phyloP scores from a whole-genome alignment of 75 land plant genomes.

The Chamaecyparis obtusa region DNA sequence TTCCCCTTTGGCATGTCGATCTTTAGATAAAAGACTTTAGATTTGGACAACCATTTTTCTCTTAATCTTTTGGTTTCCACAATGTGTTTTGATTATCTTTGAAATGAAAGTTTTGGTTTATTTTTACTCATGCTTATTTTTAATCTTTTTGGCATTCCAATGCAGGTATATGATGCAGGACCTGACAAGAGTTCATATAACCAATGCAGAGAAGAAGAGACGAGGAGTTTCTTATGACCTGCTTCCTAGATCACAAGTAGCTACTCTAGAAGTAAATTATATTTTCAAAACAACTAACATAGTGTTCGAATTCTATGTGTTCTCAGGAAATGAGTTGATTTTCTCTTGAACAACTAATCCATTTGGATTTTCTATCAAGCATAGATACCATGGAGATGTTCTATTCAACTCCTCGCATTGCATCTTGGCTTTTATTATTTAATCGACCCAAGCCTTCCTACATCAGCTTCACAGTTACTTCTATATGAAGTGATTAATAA shows the following conservation, averaged over 20 bases:
- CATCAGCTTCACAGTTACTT: constrained; percentile 39
- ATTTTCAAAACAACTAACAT: neutral
- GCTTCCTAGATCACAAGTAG: constrained; percentile 42
- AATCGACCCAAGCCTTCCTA: constrained; percentile 61
- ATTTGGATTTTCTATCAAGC: constrained; percentile 63
- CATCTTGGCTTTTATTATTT: constrained; percentile 78
- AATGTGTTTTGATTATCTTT: too few relatives aligned
- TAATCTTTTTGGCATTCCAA: neutral
- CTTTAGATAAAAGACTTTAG: too few relatives aligned
- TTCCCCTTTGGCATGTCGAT: too few relatives aligned
- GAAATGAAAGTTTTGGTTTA: too few relatives aligned
- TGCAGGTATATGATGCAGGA: constrained; percentile 56
- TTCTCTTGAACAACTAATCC: constrained; percentile 63
- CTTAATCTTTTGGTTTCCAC: too few relatives aligned
- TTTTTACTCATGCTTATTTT: too few relatives aligned
- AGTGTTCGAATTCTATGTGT: constrained; percentile 13
- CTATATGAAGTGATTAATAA: too few relatives aligned
- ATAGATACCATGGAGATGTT: constrained; percentile 52
- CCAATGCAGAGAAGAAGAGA: constrained; percentile 57
- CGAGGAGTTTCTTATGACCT: constrained; percentile 83
- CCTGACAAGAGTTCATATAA: constrained; percentile 70
- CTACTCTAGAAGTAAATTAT: constrained; percentile 17
- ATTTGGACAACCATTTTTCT: too few relatives aligned
- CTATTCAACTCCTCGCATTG: constrained; percentile 61
- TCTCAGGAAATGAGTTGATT: constrained; percentile 41